A percentile compares a stretch with the other conserved stretches of the same genome.
These are phyloP conservation scores for Candida nitratophila DNA, from an alignment of 805 yeast species.

Conservation along the genomic window DNA sequence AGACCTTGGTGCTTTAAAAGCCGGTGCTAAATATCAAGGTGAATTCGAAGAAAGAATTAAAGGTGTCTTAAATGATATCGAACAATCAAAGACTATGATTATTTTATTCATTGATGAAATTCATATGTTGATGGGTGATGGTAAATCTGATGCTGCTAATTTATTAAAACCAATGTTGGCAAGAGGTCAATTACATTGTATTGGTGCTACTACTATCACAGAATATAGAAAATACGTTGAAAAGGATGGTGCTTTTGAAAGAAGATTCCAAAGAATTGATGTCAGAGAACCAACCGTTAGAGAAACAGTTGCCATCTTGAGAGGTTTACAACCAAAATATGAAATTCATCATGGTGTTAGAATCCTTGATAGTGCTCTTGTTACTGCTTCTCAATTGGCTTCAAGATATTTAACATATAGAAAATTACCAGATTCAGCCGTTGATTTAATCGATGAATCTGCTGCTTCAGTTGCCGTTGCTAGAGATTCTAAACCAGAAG, in stretches of 20 bases:
- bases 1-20: conserved; percentile 93
- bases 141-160: conserved; percentile 95
- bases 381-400: conserved; percentile 90
- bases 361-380: conserved; percentile 89
- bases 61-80: conserved; percentile 92
- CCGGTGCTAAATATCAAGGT: conserved; percentile 98
- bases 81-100: conserved; percentile 77
- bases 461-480: conserved; percentile 98
- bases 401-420: conserved; percentile 92
- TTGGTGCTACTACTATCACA: conserved; percentile 95
- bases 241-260: conserved; percentile 97
- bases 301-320: conserved; percentile 91
- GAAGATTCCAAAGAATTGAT: conserved; percentile 96
- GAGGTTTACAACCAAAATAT: conserved; percentile 93
- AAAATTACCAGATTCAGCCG: conserved; percentile 94
- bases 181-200: conserved; percentile 92
- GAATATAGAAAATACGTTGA: conserved; percentile 91
- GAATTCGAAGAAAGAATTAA: conserved; percentile 97
- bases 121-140: conserved; percentile 99
- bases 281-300: conserved; percentile 89
- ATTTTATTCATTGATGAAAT: conserved; percentile 94
- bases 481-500: conserved; percentile 96
- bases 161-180: conserved; percentile 95
- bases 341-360: conserved; percentile 98
- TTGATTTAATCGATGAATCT: conserved; percentile 91